Base-by-base conservation (phyloP, 2,329 filamentous ascomycete species). In the Chrysosphaeria jannelii region DNA sequence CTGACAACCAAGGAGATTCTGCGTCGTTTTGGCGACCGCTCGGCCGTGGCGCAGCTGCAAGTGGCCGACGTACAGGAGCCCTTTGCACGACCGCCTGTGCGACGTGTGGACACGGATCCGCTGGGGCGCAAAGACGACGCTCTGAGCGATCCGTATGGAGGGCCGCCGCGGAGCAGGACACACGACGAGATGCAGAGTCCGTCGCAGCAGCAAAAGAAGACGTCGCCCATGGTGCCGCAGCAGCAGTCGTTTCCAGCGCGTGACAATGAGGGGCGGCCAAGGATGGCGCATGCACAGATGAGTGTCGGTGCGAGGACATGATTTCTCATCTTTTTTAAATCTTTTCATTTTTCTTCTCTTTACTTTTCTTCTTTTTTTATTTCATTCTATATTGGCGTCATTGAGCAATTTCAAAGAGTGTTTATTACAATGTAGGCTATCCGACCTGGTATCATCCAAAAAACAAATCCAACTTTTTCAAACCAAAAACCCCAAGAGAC, bases 1-100 rank as follows among this genome's bases (percentile, higher is more conserved):
- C 67, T 91, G 30, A 91, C 81, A 2, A 89, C 79, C 5, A 97
- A 97, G 43, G 85, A 97, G 37, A 93, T 97, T 25, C 55, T 97
- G 24, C 89, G 81, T 41, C 65, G 76, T 27, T 91, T 88, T 44
- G 78, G 78, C 23, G 75, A 89, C 37, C 68, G 85, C 3, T 30
- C 45, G 28, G 51, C 52, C 8, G 49, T 50, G 5, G 47, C 53
- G 20, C 46, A 64, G 46, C 45, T 71, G 50, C 48, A n/a, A 38
- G 47, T 55, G 40, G 47, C 53, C 38, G 47, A 53, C 43, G 48
- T 54, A 43, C 51, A 51, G 40, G 57, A 60, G 42, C 51, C 69
- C 45, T 44, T 53, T 37, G 53, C 39, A 24, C 48, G 50, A 24
- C 57, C 51, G 15, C 48, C 50, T 28, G 62, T 48, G 37, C 48